A percentile compares a stretch with the other conserved stretches of the same genome.
Evolutionary conservation across 2,329 filamentous ascomycete species (phyloP).

Genomic region (Alternaria sp.): DNA sequence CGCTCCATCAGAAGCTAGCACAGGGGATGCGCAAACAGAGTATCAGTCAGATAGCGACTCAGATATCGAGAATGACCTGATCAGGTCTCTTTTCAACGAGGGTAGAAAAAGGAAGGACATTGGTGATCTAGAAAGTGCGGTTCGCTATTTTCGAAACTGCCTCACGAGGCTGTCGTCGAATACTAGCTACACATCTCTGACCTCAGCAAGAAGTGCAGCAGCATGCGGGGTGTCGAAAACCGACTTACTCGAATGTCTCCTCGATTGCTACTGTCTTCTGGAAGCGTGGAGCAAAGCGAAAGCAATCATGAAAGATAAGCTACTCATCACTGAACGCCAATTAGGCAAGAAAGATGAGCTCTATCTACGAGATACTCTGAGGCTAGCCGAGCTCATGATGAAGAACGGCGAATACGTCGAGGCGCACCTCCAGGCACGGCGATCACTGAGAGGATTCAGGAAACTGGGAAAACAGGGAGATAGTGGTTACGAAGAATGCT

Average conservation of each 20-base stretch:
- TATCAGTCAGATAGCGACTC: constrained; percentile 32
- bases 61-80: constrained; percentile 29
- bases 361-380: constrained; percentile 26
- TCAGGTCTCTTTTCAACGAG: constrained; percentile 26
- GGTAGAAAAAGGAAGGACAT: constrained; percentile 25
- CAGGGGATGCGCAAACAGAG: constrained; percentile 12
- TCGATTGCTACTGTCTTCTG: constrained; percentile 21
- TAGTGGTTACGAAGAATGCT: constrained; percentile 24
- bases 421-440: constrained; percentile 31
- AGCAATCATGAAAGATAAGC: constrained; percentile 27
- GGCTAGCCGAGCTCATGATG: constrained; percentile 26
- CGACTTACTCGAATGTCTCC: constrained; percentile 22
- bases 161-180: constrained; percentile 19
- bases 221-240: constrained; percentile 20
- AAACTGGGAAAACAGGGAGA: constrained; percentile 23
- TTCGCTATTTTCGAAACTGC: constrained; percentile 28
- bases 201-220: constrained; percentile 14
- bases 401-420: constrained; percentile 29
- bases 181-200: constrained; percentile 16
- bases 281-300: constrained; percentile 26
- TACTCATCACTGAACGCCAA: constrained; percentile 28
- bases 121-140: constrained; percentile 24
- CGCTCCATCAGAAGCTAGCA: constrained; percentile 23
- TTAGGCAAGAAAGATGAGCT: constrained; percentile 26
- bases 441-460: constrained; percentile 28